These are phyloP conservation scores for Candida tropicalis DNA, from an alignment of 1,139 yeast genomes.

Conservation along the genomic window DNA sequence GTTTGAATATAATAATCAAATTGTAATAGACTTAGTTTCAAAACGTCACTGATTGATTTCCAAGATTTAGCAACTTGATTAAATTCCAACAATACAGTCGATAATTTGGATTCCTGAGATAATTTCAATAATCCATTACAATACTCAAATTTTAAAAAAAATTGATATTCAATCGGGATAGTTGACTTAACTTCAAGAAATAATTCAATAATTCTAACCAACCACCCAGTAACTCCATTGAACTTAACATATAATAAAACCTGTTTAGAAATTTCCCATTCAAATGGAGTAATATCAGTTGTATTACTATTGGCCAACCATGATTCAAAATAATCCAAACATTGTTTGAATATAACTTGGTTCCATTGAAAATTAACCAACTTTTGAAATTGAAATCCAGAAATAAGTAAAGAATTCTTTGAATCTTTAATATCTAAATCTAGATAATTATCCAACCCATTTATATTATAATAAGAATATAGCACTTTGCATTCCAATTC, in stretches of 20 bases:
- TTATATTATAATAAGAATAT: slow-evolving; percentile 25
- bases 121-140: slow-evolving; percentile 19
- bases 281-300: slow-evolving; percentile 20
- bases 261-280: slow-evolving; percentile 31
- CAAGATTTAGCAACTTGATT: slow-evolving; percentile 19
- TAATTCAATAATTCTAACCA: slow-evolving; percentile 23
- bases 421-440: slow-evolving; percentile 12
- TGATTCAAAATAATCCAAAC: slow-evolving; percentile 14
- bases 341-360: slow-evolving; percentile 16
- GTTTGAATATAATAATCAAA: slow-evolving; percentile 25
- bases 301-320: slow-evolving; percentile 7
- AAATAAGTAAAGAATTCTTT: slow-evolving; percentile 15
- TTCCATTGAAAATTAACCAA: slow-evolving; percentile 26
- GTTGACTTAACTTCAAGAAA: slow-evolving; percentile 14
- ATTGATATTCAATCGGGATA: slow-evolving; percentile 8
- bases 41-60: slow-evolving; percentile 19
- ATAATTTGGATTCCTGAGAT: slow-evolving; percentile 16
- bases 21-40: slow-evolving; percentile 35
- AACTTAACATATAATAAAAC: slow-evolving; percentile 39
- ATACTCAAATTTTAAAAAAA: slow-evolving; percentile 19
- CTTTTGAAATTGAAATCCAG: slow-evolving; percentile 26
- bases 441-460: slow-evolving; percentile 22
- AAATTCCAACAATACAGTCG: slow-evolving; percentile 19
- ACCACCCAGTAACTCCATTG: slow-evolving; percentile 34
- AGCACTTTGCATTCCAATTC: slow-evolving; percentile 15